Evolutionary conservation across 352 stramenopile species (phyloP).

Genomic region (Pythium sp.): DNA sequence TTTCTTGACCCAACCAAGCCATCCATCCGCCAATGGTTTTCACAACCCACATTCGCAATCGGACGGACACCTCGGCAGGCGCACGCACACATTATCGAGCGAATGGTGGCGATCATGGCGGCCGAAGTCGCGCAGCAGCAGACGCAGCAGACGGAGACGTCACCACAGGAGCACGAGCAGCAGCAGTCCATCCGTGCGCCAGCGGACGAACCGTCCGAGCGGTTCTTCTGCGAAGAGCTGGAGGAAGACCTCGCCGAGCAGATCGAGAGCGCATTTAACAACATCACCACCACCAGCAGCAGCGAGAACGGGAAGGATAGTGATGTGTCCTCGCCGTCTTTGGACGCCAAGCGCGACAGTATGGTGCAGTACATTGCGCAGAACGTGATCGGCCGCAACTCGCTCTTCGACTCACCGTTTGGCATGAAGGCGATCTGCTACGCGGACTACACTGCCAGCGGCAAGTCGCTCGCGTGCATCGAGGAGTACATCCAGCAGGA

Average conservation of each 20-base stretch:
- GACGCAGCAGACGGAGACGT: not conserved
- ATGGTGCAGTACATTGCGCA: slow-evolving; percentile 33
- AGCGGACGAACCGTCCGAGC: slow-evolving; percentile 17
- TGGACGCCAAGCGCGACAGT: slow-evolving; percentile 14
- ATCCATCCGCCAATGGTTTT: not conserved
- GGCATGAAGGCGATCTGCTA: slow-evolving; percentile 87
- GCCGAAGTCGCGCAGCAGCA: not conserved
- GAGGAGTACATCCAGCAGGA: slow-evolving; percentile 87
- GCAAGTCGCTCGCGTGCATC: slow-evolving; percentile 83
- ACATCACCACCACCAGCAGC: slow-evolving; percentile 12
- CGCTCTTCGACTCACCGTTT: slow-evolving; percentile 67
- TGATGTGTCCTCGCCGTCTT: not conserved
- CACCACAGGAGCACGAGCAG: not conserved
- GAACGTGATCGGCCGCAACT: slow-evolving; percentile 46
- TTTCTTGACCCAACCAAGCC: not conserved
- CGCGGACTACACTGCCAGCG: slow-evolving; percentile 94
- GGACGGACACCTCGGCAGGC: not conserved
- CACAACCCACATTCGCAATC: not conserved
- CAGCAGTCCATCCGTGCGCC: not conserved
- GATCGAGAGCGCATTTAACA: slow-evolving; percentile 23
- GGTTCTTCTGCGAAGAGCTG: slow-evolving; percentile 81
- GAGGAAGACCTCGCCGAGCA: slow-evolving; percentile 56
- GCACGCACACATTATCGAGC: not conserved
- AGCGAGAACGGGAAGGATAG: slow-evolving; percentile 6
- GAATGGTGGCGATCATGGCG: slow-evolving; percentile 15